Percentiles rank a stretch among this genome's conserved stretches.
These are phyloP conservation scores for Parasarocladium wereldwijsianum DNA, from an alignment of 2,329 filamentous ascomycete species.

Conservation along the genomic window DNA sequence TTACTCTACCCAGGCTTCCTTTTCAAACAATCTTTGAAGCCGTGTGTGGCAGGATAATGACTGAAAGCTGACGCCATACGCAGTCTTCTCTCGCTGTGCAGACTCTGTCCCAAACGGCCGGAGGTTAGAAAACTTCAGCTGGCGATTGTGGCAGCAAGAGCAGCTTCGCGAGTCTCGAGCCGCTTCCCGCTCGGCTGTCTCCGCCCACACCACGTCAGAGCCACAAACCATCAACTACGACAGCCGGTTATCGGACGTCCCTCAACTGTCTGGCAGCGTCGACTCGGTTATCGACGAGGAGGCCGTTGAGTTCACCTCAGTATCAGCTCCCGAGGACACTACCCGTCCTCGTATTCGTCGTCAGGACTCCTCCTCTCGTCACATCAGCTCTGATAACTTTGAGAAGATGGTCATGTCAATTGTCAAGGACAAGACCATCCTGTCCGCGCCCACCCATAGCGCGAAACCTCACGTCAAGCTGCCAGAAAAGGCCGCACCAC, in stretches of 20 bases:
- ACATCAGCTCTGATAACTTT: constrained; percentile 83
- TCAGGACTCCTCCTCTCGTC: constrained; percentile 65
- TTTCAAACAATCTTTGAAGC: background rate
- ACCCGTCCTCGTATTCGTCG: constrained; percentile 52
- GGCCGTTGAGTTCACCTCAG: constrained; percentile 39
- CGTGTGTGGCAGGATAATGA: constrained; percentile 14
- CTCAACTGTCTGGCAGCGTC: constrained; percentile 63
- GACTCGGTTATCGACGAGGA: constrained; percentile 61
- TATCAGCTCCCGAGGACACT: constrained; percentile 42
- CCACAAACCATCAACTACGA: constrained; percentile 34
- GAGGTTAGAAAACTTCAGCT: constrained; percentile 86
- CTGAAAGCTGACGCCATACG: constrained; percentile 7
- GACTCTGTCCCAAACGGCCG: constrained; percentile 88
- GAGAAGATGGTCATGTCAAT: constrained; percentile 92
- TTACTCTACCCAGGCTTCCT: background rate
- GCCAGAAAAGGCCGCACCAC: constrained; percentile 23
- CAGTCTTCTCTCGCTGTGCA: constrained; percentile 89
- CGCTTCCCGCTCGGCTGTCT: too few relatives aligned
- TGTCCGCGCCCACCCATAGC: constrained; percentile 23
- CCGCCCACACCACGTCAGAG: constrained; percentile 24
- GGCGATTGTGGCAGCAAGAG: constrained; percentile 89
- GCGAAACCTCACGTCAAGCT: constrained; percentile 24
- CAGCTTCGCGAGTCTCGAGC: constrained; percentile 58
- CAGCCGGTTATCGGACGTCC: constrained; percentile 37
- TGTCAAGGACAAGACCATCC: constrained; percentile 64